A percentile compares a stretch with the other conserved stretches of the same genome.
Conservation (phyloP, 1,139 yeast species). For the Saccharomyces hybrid region DNA sequence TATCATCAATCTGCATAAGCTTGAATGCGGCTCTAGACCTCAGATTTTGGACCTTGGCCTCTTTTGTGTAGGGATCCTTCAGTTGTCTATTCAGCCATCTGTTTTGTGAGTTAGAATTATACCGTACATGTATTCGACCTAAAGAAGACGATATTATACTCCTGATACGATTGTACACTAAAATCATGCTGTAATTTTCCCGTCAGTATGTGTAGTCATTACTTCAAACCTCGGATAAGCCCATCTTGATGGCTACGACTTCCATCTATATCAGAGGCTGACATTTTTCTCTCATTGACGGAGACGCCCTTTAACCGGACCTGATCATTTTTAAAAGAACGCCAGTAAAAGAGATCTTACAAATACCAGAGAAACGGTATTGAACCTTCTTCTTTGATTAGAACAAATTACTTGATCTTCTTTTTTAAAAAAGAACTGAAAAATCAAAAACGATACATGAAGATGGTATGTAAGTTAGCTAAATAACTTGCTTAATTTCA, state of each 20-base stretch:
- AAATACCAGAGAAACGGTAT: neutral
- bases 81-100: slow-evolving; percentile 70
- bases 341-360: neutral
- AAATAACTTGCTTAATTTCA: neutral
- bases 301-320: neutral
- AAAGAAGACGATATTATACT: neutral
- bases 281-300: neutral
- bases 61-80: slow-evolving; percentile 53
- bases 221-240: neutral
- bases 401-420: neutral
- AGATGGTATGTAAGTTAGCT: neutral
- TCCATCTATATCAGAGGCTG: neutral
- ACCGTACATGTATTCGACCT: slow-evolving; percentile 6
- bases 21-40: slow-evolving; percentile 90
- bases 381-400: neutral
- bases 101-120: slow-evolving; percentile 35
- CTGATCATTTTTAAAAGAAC: neutral
- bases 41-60: slow-evolving; percentile 55
- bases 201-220: neutral
- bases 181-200: neutral
- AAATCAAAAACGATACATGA: neutral
- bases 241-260: neutral
- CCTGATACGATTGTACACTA: neutral
- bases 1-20: slow-evolving; percentile 59
- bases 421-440: neutral